Base-by-base conservation (phyloP, 768 basidiomycete species). In the Collybiopsis confluens region DNA sequence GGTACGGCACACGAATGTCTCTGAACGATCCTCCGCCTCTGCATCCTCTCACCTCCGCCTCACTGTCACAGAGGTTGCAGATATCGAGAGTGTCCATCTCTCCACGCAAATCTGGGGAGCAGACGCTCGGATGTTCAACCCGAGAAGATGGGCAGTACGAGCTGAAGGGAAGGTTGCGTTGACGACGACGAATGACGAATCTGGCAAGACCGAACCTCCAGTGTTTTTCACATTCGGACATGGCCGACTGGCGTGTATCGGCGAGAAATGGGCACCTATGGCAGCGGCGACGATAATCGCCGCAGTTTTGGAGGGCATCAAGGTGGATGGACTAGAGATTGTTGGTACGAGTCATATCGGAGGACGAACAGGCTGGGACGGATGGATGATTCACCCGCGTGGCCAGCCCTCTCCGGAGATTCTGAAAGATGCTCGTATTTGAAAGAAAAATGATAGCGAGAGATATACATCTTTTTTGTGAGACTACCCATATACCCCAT, bases 231-330 rank as follows among this genome's bases (percentile, higher is more conserved):
- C 79, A 0, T 86, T 86, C 58, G 83, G 84, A 1, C 58, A 62
- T 46, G 79, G 79, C 1, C 66, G 66, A 10, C 58, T 83, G 48
- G 59, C 66, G n/a, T 83, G 81, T 45, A 68, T 77, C 7, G 83
- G 77, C 0, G 60, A 61, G 16, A 65, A 62, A 3, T 82, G 81
- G 74, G 82, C 79, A 5, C 75, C 80, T 1, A 70, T 77, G 46
- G 77, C 79, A 1, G 77, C 74, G 2, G 82, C 70, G 0, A 56
- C 82, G 1, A 68, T 85, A 26, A 70, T 71, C 3, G 77, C 73
- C 0, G 71, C 68, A 11, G 55, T 81, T 3, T 52, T 81, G 3
- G 68, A 73, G 21, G 64, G 62, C 10, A 38, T 75, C 11, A 62
- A 69, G 24, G 67, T 62, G 1, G 57, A 63, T 2, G 61, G 59